Percentiles rank a stretch among this genome's conserved stretches.
phyloP scores from a whole-genome alignment of 345 rosid species.

The Moricandia arvensis region DNA sequence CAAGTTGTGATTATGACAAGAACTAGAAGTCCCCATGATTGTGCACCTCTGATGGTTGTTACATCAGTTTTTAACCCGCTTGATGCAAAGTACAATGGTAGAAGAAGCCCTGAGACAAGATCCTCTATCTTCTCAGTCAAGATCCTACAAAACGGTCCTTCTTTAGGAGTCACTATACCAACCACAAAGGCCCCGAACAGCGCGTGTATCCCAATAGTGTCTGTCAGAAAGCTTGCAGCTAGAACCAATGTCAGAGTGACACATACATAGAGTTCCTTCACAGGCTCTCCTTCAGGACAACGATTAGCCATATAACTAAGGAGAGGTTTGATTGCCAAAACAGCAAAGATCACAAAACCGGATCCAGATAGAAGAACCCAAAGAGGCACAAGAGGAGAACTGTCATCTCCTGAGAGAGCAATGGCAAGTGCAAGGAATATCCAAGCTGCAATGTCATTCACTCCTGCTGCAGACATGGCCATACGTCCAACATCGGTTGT shows the following conservation, averaged over 20 bases:
- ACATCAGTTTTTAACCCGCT: constrained; percentile 62
- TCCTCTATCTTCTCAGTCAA: constrained; percentile 54
- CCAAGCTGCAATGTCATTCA: constrained; percentile 56
- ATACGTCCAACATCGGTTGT: constrained; percentile 52
- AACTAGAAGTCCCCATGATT: constrained; percentile 50
- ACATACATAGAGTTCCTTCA: constrained; percentile 48
- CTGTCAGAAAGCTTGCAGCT: constrained; percentile 54
- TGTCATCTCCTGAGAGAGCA: constrained; percentile 46
- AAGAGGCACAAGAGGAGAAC: constrained; percentile 42
- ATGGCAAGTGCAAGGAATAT: constrained; percentile 49
- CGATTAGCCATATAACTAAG: constrained; percentile 38
- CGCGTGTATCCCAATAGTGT: constrained; percentile 56
- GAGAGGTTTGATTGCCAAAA: constrained; percentile 37
- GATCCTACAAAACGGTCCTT: constrained; percentile 36
- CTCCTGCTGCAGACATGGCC: constrained; percentile 56
- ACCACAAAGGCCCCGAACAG: constrained; percentile 59
- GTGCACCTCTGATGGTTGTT: constrained; percentile 42
- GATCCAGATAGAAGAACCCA: constrained; percentile 50
- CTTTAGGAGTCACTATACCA: constrained; percentile 56
- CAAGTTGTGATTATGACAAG: constrained; percentile 52
- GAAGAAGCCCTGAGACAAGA: constrained; percentile 51
- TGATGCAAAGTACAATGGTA: constrained; percentile 57
- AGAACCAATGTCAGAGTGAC: constrained; percentile 48
- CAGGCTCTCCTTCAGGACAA: constrained; percentile 39
- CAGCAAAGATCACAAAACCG: constrained; percentile 47